Base-by-base conservation (phyloP, 2,329 filamentous ascomycete genomes). In the Fusarium compactum region DNA sequence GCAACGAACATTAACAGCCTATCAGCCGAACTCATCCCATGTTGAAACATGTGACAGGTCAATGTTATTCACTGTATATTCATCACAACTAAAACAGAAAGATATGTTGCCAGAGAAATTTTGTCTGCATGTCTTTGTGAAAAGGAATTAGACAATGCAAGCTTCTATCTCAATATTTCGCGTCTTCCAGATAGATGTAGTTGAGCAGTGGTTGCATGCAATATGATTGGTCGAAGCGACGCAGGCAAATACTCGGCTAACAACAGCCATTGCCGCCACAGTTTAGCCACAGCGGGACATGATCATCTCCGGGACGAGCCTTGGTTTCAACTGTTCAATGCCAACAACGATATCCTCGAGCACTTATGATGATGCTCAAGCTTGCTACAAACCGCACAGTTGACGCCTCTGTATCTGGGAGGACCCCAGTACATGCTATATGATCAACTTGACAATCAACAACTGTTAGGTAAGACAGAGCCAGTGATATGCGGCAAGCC, bases 271-370 rank as follows among this genome's bases (percentile, higher is more conserved):
- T 18, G 20, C 64, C 63, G 69, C 69, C 71, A 73, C 69, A 58
- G 45, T 58, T 62, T 62, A 73, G 74, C 74, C 74, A 76, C 74
- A 76, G 74, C 61, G 74, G 74, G 74, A 74, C 69, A 72, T 56
- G 60, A 64, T 65, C 74, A 62, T 70, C 74, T 65, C 59, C 67
- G 67, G 51, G 55, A 48, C 53, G 55, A 71, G 67, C 48, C 64
- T 62, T 66, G 67, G 72, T 68, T 75, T 75, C 74, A 71, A 76
- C 65, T 65, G 66, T 69, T 65, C 62, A 65, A 52, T 52, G 63
- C 55, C 74, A 72, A 72, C 65, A 57, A 72, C 71, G 50, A 67
- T 65, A 25, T 72, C 55, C 53, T 63, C 65, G 62, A 73, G 54
- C 50, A 46, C 63, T 58, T 41, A 63, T 45, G 60, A 60, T 18